Percentiles rank a stretch among this genome's conserved stretches.
Evolutionary conservation across 1,284 basidiomycete genomes (phyloP).

Genomic region (Sporisorium scitamineum): DNA sequence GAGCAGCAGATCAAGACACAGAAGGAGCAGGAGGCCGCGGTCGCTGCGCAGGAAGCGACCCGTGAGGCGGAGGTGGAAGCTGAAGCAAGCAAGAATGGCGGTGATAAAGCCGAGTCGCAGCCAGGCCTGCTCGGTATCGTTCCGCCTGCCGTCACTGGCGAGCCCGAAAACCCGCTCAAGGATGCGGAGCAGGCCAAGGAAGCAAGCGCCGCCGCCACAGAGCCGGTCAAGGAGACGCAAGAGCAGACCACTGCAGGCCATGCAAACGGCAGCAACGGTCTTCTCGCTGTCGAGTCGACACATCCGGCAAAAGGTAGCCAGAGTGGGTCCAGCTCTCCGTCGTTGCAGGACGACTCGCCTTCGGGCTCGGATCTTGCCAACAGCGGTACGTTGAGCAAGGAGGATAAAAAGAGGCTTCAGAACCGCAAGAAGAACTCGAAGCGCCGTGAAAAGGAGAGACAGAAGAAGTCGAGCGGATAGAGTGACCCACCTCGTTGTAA

Average conservation of each 20-base stretch:
- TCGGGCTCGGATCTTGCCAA: slow-evolving; percentile 39
- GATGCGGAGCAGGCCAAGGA: not conserved
- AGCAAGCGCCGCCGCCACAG: slow-evolving; percentile 12
- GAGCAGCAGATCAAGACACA: slow-evolving; percentile 67
- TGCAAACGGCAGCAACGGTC: slow-evolving; percentile 9
- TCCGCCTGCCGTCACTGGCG: slow-evolving; percentile 41
- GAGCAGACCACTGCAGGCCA: slow-evolving; percentile 2
- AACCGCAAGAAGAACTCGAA: slow-evolving; percentile 52
- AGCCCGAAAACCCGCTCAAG: slow-evolving; percentile 37
- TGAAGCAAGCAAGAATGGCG: slow-evolving; percentile 4
- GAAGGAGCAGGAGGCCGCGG: slow-evolving; percentile 63
- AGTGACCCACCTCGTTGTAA: not conserved
- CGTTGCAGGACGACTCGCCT: slow-evolving; percentile 31
- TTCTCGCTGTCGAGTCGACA: slow-evolving; percentile 9
- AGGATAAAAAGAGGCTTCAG: slow-evolving; percentile 44
- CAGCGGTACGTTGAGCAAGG: slow-evolving; percentile 38
- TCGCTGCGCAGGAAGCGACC: slow-evolving; percentile 27
- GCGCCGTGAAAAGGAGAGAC: slow-evolving; percentile 45
- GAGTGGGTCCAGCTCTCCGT: slow-evolving; percentile 34
- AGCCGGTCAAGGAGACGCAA: slow-evolving; percentile 18
- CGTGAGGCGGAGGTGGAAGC: slow-evolving; percentile 9
- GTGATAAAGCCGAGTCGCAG: slow-evolving; percentile 7
- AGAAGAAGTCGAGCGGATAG: slow-evolving; percentile 29
- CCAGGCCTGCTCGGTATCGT: slow-evolving; percentile 50
- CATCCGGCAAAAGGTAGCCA: slow-evolving; percentile 3